Conservation (phyloP, 805 yeast species). For the Cyberlindnera xishuangbannaensis region DNA sequence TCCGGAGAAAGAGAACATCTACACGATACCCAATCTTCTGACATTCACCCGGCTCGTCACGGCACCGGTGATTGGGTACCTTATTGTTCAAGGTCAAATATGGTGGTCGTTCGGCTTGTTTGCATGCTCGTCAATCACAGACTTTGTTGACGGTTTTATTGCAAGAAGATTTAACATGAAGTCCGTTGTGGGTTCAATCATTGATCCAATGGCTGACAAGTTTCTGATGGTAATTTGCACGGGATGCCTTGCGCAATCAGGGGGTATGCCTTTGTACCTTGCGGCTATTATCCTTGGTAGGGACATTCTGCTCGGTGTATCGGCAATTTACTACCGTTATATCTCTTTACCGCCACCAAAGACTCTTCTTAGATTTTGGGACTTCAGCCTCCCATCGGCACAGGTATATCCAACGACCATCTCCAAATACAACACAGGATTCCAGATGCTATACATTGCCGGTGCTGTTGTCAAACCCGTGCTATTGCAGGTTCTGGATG, state of each 20-base stretch:
- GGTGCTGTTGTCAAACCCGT: conserved; percentile 53
- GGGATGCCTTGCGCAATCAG: conserved; percentile 59
- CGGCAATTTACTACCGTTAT: conserved; percentile 70
- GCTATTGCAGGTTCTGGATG: conserved; percentile 29
- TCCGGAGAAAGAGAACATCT: conserved; percentile 50
- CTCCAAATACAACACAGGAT: conserved; percentile 83
- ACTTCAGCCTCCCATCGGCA: conserved; percentile 73
- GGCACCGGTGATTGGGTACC: conserved; percentile 82
- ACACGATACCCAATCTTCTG: conserved; percentile 81
- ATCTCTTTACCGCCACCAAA: conserved; percentile 70
- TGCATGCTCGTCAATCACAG: conserved; percentile 83
- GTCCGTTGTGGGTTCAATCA: conserved; percentile 80
- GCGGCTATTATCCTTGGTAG: conserved; percentile 77
- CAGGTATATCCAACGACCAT: conserved; percentile 83
- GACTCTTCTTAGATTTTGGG: conserved; percentile 68
- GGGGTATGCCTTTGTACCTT: conserved; percentile 63
- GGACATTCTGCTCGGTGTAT: conserved; percentile 65
- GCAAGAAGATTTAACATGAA: conserved; percentile 76
- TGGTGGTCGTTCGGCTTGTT: conserved; percentile 67
- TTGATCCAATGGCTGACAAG: conserved; percentile 96
- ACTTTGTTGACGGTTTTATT: conserved; percentile 84
- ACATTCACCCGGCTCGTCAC: conserved; percentile 76
- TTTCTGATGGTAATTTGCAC: conserved; percentile 84
- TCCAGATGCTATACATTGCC: conserved; percentile 89
- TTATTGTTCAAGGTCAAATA: conserved; percentile 59